phyloP scores from a whole-genome alignment of 2,329 filamentous ascomycete species.

The Ophidiomyces ophidiicola region DNA sequence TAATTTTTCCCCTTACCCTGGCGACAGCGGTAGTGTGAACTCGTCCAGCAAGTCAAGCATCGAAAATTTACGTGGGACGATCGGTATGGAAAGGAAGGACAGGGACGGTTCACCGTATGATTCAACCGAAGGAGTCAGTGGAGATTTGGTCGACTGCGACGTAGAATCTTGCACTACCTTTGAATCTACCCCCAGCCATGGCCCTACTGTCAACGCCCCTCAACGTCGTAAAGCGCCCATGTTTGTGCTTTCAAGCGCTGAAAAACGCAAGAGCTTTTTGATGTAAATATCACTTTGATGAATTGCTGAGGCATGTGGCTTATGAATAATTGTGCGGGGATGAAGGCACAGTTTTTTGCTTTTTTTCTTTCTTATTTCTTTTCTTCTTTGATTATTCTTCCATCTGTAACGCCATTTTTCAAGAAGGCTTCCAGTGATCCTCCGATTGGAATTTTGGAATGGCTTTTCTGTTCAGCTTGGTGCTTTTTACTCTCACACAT shows the following conservation, averaged over 20 bases:
- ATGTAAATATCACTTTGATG: background rate
- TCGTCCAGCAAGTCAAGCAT: slow-evolving; percentile 58
- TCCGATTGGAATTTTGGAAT: too few relatives aligned
- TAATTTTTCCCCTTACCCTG: slow-evolving; percentile 53
- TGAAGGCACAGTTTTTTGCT: slow-evolving; percentile 1
- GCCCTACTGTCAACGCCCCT: slow-evolving; percentile 49
- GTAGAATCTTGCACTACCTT: slow-evolving; percentile 23
- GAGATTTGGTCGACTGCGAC: background rate
- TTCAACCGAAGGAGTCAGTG: background rate
- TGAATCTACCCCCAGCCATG: slow-evolving; percentile 42
- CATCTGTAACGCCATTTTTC: background rate
- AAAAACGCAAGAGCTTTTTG: slow-evolving; percentile 68
- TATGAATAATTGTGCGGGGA: background rate
- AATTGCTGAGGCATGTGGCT: background rate
- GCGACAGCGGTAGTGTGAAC: slow-evolving; percentile 39
- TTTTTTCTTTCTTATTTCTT: slow-evolving; percentile 2
- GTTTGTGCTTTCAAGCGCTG: slow-evolving; percentile 74
- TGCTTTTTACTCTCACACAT: too few relatives aligned
- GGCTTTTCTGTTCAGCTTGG: too few relatives aligned
- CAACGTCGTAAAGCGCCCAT: slow-evolving; percentile 70
- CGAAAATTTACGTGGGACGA: slow-evolving; percentile 69
- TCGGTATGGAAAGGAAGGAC: slow-evolving; percentile 75
- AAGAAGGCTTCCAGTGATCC: too few relatives aligned
- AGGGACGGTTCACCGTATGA: slow-evolving; percentile 29
- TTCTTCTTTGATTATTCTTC: slow-evolving; percentile 4